Conservation (phyloP, 345 rosid species). For the Lenwebbia sp. region DNA sequence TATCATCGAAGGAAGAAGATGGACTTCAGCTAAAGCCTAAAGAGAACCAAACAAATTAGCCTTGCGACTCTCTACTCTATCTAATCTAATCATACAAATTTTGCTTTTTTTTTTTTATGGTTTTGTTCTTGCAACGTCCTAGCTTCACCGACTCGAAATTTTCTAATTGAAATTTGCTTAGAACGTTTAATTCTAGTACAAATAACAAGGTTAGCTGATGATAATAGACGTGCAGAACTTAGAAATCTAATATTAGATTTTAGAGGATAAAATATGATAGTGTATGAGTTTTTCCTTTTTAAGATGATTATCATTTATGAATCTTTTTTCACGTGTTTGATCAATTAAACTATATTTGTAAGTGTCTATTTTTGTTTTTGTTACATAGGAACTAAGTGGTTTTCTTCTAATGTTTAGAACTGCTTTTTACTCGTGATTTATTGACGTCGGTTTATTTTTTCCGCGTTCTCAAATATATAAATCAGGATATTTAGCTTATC, state of each 20-base stretch:
- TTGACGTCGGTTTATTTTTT: neutral
- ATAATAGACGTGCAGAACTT: neutral
- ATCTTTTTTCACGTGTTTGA: neutral
- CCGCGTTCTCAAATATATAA: neutral
- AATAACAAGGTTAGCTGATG: neutral
- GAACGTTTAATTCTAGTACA: neutral
- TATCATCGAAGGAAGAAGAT: neutral
- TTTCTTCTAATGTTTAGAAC: neutral
- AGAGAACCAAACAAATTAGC: neutral
- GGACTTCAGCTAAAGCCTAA: neutral
- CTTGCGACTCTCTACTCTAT: neutral
- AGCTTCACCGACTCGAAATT: neutral
- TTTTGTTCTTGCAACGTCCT: neutral
- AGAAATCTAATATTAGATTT: neutral
- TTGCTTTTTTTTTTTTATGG: no score
- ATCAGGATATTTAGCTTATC: neutral
- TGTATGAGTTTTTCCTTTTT: neutral
- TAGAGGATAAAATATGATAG: neutral
- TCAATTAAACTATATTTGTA: neutral
- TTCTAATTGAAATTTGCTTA: neutral
- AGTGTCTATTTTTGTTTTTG: neutral
- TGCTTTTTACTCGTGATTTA: neutral
- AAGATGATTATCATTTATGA: neutral
- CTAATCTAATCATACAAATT: neutral
- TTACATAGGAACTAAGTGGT: no score